Conservation (phyloP, 805 yeast genomes). For the Priceomyces fermenticarens region DNA sequence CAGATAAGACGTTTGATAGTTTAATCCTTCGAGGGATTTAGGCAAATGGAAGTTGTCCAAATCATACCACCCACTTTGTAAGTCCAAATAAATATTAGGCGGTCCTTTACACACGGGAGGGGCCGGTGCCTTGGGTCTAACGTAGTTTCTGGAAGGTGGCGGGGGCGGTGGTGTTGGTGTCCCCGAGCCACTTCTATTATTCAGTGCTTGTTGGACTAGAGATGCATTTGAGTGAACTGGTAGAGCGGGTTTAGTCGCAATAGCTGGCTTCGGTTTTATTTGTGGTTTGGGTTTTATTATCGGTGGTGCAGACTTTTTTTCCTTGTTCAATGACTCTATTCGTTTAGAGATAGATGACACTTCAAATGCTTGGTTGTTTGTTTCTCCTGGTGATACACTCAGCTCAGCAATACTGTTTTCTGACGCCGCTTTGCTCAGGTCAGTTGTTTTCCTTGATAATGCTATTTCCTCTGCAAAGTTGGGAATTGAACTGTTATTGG, state of each 20-base stretch:
- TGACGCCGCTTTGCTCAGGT: slow-evolving; percentile 1
- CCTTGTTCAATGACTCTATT: background rate
- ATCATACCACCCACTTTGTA: slow-evolving; percentile 46
- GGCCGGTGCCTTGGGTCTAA: slow-evolving; percentile 9
- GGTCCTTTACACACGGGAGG: slow-evolving; percentile 16
- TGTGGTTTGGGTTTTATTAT: slow-evolving; percentile 9
- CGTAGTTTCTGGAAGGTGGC: slow-evolving; percentile 26
- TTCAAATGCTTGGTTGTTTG: background rate
- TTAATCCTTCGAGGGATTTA: slow-evolving; percentile 30
- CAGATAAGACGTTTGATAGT: slow-evolving; percentile 23
- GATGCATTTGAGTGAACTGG: background rate
- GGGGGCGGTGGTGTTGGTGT: slow-evolving; percentile 24
- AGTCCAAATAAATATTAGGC: slow-evolving; percentile 42
- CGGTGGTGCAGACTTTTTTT: slow-evolving; percentile 6
- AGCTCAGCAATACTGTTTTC: background rate
- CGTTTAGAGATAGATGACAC: background rate
- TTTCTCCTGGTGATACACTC: background rate
- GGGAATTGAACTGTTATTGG: slow-evolving; percentile 8
- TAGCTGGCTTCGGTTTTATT: slow-evolving; percentile 7
- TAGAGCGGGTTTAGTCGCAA: slow-evolving; percentile 5
- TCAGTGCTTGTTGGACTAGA: background rate
- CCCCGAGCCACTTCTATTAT: too few species aligned
- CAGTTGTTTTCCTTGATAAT: background rate
- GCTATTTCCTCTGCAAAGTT: slow-evolving; percentile 31
- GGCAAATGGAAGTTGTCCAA: slow-evolving; percentile 32